These are phyloP conservation scores for Aquilaria malaccensis DNA, from an alignment of 345 rosid genomes.

Conservation along the genomic window DNA sequence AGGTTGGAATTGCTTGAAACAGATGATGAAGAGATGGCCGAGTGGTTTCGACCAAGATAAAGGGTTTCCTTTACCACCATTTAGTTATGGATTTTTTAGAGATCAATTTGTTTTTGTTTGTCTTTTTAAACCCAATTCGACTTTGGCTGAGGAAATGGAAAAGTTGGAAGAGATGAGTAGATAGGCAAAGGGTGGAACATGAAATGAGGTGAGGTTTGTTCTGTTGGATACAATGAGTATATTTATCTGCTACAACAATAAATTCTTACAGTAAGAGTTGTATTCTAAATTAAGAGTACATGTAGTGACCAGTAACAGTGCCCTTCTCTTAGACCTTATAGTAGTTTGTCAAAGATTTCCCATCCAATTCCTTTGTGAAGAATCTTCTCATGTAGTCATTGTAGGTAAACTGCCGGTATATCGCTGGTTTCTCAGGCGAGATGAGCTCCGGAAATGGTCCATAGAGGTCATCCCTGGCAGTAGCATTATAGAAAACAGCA, in stretches of 20 bases:
- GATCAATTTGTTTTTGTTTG: background rate
- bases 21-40: conserved; percentile 60
- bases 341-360: conserved; percentile 28
- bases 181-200: too few species aligned
- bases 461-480: conserved; percentile 17
- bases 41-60: conserved; percentile 45
- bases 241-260: too few species aligned
- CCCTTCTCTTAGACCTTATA: conserved; percentile 19
- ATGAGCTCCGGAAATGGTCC: conserved; percentile 38
- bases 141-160: too few species aligned
- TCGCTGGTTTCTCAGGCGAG: conserved; percentile 32
- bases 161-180: too few species aligned
- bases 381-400: conserved; percentile 27
- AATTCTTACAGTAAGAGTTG: too few species aligned
- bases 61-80: background rate
- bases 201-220: too few species aligned
- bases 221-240: too few species aligned
- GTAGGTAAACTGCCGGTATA: conserved; percentile 23
- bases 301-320: too few species aligned
- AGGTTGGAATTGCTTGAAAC: conserved; percentile 26
- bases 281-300: too few species aligned
- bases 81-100: background rate
- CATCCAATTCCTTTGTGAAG: conserved; percentile 38
- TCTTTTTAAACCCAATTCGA: background rate
- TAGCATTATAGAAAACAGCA: conserved; percentile 34